Evolutionary conservation across 495 filamentous ascomycete genomes (phyloP), one percentile per base, ranked within the genome.

Genomic region (Neurospora sp.): DNA sequence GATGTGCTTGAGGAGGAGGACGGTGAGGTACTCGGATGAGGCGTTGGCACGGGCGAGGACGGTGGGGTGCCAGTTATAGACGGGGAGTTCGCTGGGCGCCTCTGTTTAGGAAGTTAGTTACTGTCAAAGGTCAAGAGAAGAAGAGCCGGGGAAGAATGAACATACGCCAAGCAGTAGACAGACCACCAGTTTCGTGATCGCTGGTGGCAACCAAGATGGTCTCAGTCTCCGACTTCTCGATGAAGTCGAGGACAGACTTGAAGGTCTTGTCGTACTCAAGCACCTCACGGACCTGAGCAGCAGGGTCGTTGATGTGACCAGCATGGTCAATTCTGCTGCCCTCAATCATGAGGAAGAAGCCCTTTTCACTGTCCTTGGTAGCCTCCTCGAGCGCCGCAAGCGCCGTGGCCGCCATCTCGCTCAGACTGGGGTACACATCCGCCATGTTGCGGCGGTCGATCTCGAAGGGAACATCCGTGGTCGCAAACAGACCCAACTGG

Each of bases 321-420:
- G 96, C 94, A 80, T 99, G 96, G 75, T 99, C 96, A 76, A 99
- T 98, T 40, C 96, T 87, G 76, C 92, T 94, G 6, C 96, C 96
- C 81, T 99, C 96, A 73, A 99, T 95, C 95, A 99, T 96, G 73
- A 99, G 81, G 84, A 99, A 98, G 86, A 99, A 99, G 1, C 96
- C 96, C 81, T 97, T 88, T 35, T 98, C 93, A 71, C 88, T 93
- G 78, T 93, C 87, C 78, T 88, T 85, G 0, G 96, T 98, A 0
- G 95, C 96, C n/a, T 89, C 88, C 74, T 90, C 90, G 18, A 99
- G 86, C 3, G 91, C 90, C 39, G 83, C 89, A 73, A 98, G 78
- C 4, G 96, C 96, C 31, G 92, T 92, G 72, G 86, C 85, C 3
- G 96, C 88, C 96, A 98, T 98, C 81, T 97, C 95, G 76, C 93